Evolutionary conservation across 2,329 filamentous ascomycete genomes (phyloP).

Genomic region (Aspergillus thermomutatus): DNA sequence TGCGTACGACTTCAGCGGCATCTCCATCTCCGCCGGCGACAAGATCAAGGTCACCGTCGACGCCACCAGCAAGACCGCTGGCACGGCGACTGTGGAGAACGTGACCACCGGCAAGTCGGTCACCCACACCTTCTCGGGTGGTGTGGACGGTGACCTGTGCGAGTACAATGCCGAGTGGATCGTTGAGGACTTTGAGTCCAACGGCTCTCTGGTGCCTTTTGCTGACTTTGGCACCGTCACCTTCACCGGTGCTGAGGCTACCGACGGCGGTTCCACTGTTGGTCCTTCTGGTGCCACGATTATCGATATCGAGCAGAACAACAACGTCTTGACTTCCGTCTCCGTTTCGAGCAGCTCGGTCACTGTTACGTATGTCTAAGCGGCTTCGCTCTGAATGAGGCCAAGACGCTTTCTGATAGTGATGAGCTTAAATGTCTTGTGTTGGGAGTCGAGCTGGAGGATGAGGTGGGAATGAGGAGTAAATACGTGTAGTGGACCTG

Average conservation of each 20-base stretch:
- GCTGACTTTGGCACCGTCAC: constrained; percentile 48
- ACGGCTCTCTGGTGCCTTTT: constrained; percentile 41
- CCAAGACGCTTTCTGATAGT: too few relatives aligned
- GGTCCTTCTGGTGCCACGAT: constrained; percentile 38
- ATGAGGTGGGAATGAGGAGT: neutral
- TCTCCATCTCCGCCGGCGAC: constrained; percentile 45
- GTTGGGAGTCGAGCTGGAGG: neutral
- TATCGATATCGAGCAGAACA: constrained; percentile 46
- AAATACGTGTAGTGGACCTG: neutral
- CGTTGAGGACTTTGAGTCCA: constrained; percentile 39
- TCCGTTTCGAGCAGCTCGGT: constrained; percentile 19
- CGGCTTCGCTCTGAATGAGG: neutral
- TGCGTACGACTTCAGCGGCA: constrained; percentile 49
- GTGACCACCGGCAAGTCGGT: constrained; percentile 49
- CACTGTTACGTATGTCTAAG: constrained; percentile 23
- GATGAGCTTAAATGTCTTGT: neutral
- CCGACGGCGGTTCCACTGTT: constrained; percentile 24
- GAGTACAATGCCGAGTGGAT: constrained; percentile 62
- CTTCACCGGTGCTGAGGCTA: constrained; percentile 43
- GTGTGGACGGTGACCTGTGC: constrained; percentile 43
- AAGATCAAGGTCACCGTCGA: constrained; percentile 40
- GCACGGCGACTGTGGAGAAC: constrained; percentile 50
- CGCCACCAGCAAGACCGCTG: constrained; percentile 40
- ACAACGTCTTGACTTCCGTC: constrained; percentile 32
- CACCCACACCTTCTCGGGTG: constrained; percentile 48